A percentile compares a stretch with the other conserved stretches of the same genome.
phyloP scores from a whole-genome alignment of 768 basidiomycete species.

The Russula vinacea region DNA sequence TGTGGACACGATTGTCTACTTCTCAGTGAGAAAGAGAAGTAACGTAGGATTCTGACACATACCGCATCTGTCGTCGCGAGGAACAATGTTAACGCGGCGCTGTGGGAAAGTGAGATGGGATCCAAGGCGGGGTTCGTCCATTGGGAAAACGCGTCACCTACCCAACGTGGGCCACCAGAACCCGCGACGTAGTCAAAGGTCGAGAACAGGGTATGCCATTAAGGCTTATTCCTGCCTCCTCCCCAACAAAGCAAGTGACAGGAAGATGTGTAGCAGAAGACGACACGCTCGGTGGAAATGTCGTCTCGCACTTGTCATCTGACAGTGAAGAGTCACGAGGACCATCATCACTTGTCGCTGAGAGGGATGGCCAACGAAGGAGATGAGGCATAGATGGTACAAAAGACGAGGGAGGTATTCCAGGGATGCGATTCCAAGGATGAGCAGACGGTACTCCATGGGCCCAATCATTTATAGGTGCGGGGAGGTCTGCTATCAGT shows the following conservation, averaged over 20 bases:
- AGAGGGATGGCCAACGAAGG: slow-evolving; percentile 22
- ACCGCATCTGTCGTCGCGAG: slow-evolving; percentile 86
- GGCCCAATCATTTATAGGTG: slow-evolving; percentile 22
- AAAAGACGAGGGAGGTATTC: slow-evolving; percentile 9
- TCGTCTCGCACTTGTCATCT: slow-evolving; percentile 5
- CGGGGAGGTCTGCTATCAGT: slow-evolving; percentile 7
- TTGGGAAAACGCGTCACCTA: slow-evolving; percentile 21
- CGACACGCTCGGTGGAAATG: slow-evolving; percentile 11
- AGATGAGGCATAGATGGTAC: slow-evolving; percentile 15
- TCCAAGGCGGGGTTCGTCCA: slow-evolving; percentile 8
- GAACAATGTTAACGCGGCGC: slow-evolving; percentile 76
- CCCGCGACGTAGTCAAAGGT: slow-evolving; percentile 23
- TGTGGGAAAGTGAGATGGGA: slow-evolving; percentile 34
- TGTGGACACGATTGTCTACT: slow-evolving; percentile 73
- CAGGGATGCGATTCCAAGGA: slow-evolving; percentile 10
- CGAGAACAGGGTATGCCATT: slow-evolving; percentile 11
- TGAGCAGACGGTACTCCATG: slow-evolving; percentile 10
- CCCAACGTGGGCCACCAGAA: slow-evolving; percentile 30
- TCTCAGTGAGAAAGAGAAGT: slow-evolving; percentile 15
- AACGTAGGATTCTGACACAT: slow-evolving; percentile 34
- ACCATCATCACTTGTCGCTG: slow-evolving; percentile 12
- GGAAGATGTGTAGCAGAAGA: slow-evolving; percentile 22
- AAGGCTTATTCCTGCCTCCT: slow-evolving; percentile 6
- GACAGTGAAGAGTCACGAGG: slow-evolving; percentile 7
- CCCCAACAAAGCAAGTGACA: slow-evolving; percentile 13